Evolutionary conservation across 1,139 yeast genomes (phyloP).

Genomic region (Debaryomycetaceae sp.): DNA sequence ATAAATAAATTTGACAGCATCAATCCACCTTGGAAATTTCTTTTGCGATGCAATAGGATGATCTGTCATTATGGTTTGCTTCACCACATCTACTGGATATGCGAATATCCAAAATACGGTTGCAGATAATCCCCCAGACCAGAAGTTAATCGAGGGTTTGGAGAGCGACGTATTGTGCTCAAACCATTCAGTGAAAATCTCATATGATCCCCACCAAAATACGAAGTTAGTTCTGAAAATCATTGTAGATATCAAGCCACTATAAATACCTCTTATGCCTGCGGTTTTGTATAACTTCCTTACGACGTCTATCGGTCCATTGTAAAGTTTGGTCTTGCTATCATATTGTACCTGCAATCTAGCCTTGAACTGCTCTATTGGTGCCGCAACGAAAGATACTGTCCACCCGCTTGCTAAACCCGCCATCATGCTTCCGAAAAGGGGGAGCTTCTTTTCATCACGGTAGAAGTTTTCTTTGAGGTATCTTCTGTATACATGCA

Average conservation of each 20-base stretch:
- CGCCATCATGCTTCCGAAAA: conserved; percentile 71
- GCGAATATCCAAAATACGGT: conserved; percentile 89
- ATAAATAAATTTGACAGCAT: conserved; percentile 70
- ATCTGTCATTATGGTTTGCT: conserved; percentile 84
- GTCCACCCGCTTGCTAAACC: conserved; percentile 87
- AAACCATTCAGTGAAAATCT: conserved; percentile 68
- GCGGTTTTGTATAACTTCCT: conserved; percentile 48
- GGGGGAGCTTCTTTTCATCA: conserved; percentile 58
- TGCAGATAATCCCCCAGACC: conserved; percentile 89
- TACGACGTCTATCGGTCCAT: conserved; percentile 79
- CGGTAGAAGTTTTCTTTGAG: conserved; percentile 63
- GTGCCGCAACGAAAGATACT: conserved; percentile 91
- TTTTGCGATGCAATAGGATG: conserved; percentile 60
- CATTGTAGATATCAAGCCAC: conserved; percentile 83
- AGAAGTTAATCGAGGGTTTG: conserved; percentile 71
- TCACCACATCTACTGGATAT: conserved; percentile 85
- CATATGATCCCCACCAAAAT: conserved; percentile 95
- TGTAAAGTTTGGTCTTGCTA: conserved; percentile 61
- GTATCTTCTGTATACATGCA: conserved; percentile 70
- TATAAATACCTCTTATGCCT: conserved; percentile 72
- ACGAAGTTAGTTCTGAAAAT: conserved; percentile 82
- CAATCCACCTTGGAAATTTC: conserved; percentile 65
- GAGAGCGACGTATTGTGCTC: conserved; percentile 60
- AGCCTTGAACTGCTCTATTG: conserved; percentile 86
- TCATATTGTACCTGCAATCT: conserved; percentile 88